Conservation (phyloP, 495 filamentous ascomycete species). For the Copromyces sp. region DNA sequence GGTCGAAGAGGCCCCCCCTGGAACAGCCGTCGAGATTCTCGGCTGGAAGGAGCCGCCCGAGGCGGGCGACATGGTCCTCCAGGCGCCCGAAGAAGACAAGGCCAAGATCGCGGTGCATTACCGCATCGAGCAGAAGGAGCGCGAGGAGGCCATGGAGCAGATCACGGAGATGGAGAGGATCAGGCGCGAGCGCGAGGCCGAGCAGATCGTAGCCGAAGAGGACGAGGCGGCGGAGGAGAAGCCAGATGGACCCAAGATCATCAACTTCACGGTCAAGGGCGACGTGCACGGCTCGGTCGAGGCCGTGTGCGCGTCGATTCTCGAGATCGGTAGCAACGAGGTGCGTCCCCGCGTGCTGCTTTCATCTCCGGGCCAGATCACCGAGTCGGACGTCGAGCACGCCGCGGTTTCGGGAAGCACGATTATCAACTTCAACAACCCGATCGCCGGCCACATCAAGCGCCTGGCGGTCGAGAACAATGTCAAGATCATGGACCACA, state of each 20-base stretch:
- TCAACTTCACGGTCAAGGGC: conserved; percentile 81
- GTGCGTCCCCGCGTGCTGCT: conserved; percentile 68
- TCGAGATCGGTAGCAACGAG: conserved; percentile 71
- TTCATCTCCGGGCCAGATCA: conserved; percentile 64
- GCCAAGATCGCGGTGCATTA: conserved; percentile 76
- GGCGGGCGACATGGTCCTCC: conserved; percentile 83
- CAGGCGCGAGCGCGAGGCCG: conserved; percentile 35
- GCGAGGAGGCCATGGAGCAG: conserved; percentile 27
- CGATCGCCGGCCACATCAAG: conserved; percentile 55
- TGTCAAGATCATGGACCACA: conserved; percentile 74
- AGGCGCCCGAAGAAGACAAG: conserved; percentile 65
- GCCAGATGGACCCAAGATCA: conserved; percentile 45
- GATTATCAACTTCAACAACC: conserved; percentile 80
- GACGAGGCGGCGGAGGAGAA: conserved; percentile 34
- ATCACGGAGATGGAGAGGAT: conserved; percentile 19
- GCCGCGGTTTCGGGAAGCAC: conserved; percentile 58
- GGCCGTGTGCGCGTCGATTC: conserved; percentile 66
- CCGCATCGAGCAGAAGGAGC: conserved; percentile 45
- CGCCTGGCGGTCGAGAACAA: conserved; percentile 56
- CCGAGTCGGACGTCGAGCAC: conserved; percentile 84
- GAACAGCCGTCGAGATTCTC: conserved; percentile 81
- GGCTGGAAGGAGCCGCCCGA: conserved; percentile 87
- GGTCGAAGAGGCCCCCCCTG: conserved; percentile 68
- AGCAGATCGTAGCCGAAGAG: conserved; percentile 3
- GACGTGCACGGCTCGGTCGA: conserved; percentile 92